phyloP scores from a whole-genome alignment of 768 basidiomycete genomes.

The Ramaria rubella region DNA sequence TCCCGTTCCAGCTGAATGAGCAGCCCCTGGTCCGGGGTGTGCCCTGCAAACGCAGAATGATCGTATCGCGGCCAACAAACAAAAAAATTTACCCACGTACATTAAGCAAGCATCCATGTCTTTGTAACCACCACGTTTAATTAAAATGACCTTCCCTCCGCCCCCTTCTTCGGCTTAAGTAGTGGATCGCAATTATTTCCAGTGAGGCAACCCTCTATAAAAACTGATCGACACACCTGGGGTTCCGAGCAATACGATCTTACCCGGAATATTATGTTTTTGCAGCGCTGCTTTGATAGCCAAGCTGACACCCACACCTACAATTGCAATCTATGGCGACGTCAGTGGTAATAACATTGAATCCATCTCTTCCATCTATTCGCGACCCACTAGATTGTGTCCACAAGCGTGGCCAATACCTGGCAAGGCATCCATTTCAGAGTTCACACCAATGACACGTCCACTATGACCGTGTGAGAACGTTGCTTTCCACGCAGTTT shows the following conservation, averaged over 20 bases:
- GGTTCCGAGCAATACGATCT: constrained; percentile 23
- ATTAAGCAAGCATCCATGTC: constrained; percentile 57
- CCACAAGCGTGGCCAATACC: constrained; percentile 46
- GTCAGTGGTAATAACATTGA: constrained; percentile 15
- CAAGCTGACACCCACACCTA: constrained; percentile 24
- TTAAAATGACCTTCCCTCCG: constrained; percentile 68
- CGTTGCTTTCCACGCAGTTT: constrained; percentile 24
- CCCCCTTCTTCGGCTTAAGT: constrained; percentile 63
- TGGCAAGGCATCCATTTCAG: constrained; percentile 39
- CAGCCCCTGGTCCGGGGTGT: constrained; percentile 58
- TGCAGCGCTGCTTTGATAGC: constrained; percentile 20
- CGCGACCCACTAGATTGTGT: constrained; percentile 13
- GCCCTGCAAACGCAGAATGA: constrained; percentile 42
- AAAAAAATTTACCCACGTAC: too few species aligned
- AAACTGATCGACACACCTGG: constrained; percentile 20
- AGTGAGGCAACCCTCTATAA: not conserved
- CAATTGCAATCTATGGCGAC: constrained; percentile 18
- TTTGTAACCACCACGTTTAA: constrained; percentile 70
- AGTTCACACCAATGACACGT: constrained; percentile 22
- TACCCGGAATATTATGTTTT: constrained; percentile 20
- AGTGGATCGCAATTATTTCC: not conserved
- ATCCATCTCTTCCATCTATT: not conserved
- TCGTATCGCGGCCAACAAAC: not conserved
- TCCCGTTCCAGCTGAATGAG: constrained; percentile 43
- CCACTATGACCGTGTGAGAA: constrained; percentile 17